These are phyloP conservation scores for Skeletonema grethae DNA, from an alignment of 108 stramenopile species.

Conservation along the genomic window DNA sequence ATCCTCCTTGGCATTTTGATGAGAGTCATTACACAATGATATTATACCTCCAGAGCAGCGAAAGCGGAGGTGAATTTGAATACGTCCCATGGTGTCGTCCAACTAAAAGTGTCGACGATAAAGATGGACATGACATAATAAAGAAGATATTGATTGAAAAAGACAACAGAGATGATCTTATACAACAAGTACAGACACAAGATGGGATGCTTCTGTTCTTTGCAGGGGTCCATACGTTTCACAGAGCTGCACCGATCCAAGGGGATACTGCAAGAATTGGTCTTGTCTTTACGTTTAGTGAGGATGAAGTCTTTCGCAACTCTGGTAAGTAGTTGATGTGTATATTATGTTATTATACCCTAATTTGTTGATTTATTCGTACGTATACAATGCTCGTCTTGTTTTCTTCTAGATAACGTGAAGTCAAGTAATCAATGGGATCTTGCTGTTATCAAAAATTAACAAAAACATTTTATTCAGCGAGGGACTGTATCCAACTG, in stretches of 20 bases:
- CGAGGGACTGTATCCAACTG: no score
- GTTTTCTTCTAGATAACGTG: no score
- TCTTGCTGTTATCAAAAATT: no score
- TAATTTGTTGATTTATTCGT: no score
- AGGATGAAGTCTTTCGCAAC: slow-evolving; percentile 6
- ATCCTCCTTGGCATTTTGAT: not conserved
- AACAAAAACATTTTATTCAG: no score
- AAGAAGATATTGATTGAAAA: no score
- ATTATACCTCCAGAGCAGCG: slow-evolving; percentile 20
- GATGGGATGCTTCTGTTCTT: slow-evolving; percentile 19
- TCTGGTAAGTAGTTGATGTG: not conserved
- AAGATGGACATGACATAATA: slow-evolving; percentile 5
- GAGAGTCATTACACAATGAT: slow-evolving; percentile 1
- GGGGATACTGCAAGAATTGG: slow-evolving; percentile 1
- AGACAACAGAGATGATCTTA: not conserved
- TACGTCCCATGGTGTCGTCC: slow-evolving; percentile 14
- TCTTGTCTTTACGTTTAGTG: slow-evolving; percentile 11
- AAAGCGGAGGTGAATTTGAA: slow-evolving; percentile 19
- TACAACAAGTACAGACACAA: not conserved
- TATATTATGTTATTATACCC: no score
- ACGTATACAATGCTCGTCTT: no score
- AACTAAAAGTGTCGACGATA: not conserved
- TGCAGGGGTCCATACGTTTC: slow-evolving; percentile 12
- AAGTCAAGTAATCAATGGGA: no score
- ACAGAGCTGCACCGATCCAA: slow-evolving; percentile 16